Evolutionary conservation across 2,329 filamentous ascomycete genomes (phyloP), one percentile per base, ranked within the genome.

Genomic region (Pseudopithomyces chartarum): DNA sequence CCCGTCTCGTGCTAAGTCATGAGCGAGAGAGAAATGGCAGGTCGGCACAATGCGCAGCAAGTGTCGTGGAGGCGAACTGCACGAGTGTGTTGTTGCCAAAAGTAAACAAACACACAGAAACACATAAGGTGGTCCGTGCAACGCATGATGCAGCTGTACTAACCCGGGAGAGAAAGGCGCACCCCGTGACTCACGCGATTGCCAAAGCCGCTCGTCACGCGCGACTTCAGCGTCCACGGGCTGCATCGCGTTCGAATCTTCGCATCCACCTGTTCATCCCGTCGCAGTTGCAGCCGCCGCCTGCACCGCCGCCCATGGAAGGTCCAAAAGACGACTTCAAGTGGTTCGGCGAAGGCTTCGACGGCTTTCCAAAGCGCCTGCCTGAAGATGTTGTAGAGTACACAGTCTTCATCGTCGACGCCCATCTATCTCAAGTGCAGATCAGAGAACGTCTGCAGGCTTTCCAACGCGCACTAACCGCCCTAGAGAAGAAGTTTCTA

Each of bases 351-450:
- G 86, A 87, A 63, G 87, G 84, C 2, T 89, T 89, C 58, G 82
- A 81, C 61, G 84, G 84, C 36, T 87, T 90, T 59, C 86, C 87
- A 1, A 89, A 86, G 71, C 79, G 82, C 56, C 80, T 96, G 0
- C 87, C 91, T 0, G 92, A 97, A 48, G 92, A 96, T 74, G 90
- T 87, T 60, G 87, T 96, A 52, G 91, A 96, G 73, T 97, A 97
- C 75, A 85, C 89, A 52, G 80, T 97, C 23, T 90, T 93, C 70
- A 76, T 92, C 50, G 78, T 94, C 59, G 84, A 90, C 58, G 71
- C 81, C 15, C 80, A 80, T 57, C 76, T 86, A 22, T 74, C 72
- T 17, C 78, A 84, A 17, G 81, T 83, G 54, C 84, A 85, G 61
- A 79, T 85, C n/a, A 80, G 90, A 11, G 76, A 85, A 22, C 83